A percentile compares a stretch with the other conserved stretches of the same genome.
phyloP scores from a whole-genome alignment of 257 asterid genomes.

The Primulina huaijiensis region DNA sequence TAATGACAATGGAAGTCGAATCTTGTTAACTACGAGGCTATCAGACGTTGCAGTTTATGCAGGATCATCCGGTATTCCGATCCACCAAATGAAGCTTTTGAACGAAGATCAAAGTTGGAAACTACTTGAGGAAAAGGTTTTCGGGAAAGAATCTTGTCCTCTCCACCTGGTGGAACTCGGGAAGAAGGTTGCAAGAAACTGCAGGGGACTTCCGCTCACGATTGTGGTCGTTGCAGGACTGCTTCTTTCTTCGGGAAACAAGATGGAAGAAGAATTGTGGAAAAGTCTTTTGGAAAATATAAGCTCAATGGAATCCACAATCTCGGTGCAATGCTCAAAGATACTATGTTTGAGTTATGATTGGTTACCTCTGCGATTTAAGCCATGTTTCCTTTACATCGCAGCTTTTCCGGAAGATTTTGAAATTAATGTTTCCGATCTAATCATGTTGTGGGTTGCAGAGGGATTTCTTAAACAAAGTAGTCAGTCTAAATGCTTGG shows the following conservation, averaged over 20 bases:
- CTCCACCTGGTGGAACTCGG: not conserved
- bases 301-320: not conserved
- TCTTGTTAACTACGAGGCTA: not conserved
- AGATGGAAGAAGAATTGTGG: not conserved
- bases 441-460: constrained; percentile 7
- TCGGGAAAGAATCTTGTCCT: not conserved
- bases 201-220: constrained; percentile 21
- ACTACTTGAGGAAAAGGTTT: not conserved
- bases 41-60: not conserved
- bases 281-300: not conserved
- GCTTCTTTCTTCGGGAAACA: not conserved
- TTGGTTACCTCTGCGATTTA: not conserved
- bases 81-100: not conserved
- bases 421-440: not conserved
- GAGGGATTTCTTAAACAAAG: constrained; percentile 9
- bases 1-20: not conserved
- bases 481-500: constrained; percentile 1
- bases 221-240: constrained; percentile 5
- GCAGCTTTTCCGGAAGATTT: constrained; percentile 8
- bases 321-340: not conserved
- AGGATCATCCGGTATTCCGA: not conserved
- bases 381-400: constrained; percentile 15
- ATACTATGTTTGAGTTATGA: constrained; percentile 3
- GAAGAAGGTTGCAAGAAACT: not conserved
- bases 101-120: not conserved